Conservation (phyloP, 805 yeast genomes). For the Metschnikowia lachancei region DNA sequence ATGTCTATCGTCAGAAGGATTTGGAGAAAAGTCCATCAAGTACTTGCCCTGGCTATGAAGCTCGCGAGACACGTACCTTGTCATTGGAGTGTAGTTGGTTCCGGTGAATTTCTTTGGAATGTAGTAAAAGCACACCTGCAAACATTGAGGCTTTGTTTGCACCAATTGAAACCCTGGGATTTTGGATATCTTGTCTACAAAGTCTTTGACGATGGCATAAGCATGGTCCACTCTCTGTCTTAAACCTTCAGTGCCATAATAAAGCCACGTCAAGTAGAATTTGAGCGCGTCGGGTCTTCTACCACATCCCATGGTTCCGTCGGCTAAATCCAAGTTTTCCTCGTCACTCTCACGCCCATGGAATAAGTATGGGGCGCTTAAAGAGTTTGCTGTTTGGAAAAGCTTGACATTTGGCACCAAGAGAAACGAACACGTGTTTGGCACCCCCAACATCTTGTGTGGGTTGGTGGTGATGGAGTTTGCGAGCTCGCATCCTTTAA, state of each 20-base stretch:
- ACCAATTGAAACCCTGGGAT: constrained; percentile 53
- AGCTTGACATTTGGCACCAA: constrained; percentile 64
- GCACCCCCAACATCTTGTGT: constrained; percentile 87
- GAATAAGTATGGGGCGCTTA: constrained; percentile 77
- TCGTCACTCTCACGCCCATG: constrained; percentile 53
- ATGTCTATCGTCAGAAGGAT: constrained; percentile 46
- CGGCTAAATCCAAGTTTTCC: constrained; percentile 73
- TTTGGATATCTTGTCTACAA: constrained; percentile 44
- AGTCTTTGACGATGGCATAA: constrained; percentile 58
- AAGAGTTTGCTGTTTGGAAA: constrained; percentile 71
- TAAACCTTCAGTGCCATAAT: constrained; percentile 70
- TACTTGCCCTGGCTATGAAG: constrained; percentile 65
- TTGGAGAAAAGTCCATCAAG: constrained; percentile 76
- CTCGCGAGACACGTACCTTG: constrained; percentile 59
- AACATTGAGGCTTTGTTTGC: constrained; percentile 63
- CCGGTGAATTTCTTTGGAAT: constrained; percentile 39
- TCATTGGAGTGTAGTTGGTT: constrained; percentile 44
- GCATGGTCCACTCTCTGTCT: constrained; percentile 71
- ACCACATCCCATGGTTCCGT: constrained; percentile 92
- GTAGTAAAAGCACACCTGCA: constrained; percentile 82
- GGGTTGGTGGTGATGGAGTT: constrained; percentile 80
- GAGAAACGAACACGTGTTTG: constrained; percentile 71
- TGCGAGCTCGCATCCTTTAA: constrained; percentile 63
- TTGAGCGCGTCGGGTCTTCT: constrained; percentile 80
- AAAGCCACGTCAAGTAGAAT: constrained; percentile 76